These are phyloP conservation scores for Trichoderma polysporum DNA, from an alignment of 2,329 filamentous ascomycete genomes.

Conservation along the genomic window DNA sequence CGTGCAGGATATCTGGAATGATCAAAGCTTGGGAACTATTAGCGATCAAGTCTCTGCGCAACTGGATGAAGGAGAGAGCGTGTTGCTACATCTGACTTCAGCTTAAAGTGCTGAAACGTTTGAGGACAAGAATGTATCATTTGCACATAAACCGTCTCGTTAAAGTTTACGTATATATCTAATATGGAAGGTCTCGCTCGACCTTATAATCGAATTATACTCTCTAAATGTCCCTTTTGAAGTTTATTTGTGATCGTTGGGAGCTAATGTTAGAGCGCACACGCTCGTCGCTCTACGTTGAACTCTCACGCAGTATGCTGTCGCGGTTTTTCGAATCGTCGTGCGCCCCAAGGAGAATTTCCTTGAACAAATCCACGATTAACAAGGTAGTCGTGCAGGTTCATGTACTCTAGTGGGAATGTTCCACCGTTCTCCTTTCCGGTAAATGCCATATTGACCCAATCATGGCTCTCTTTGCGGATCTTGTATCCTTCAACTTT, in stretches of 20 bases:
- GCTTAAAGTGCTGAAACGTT: neutral
- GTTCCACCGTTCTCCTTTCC: too few relatives aligned
- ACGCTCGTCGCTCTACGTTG: neutral
- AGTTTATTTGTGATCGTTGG: neutral
- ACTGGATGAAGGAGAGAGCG: neutral
- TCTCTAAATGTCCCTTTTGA: too few relatives aligned
- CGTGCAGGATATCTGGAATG: constrained; percentile 22
- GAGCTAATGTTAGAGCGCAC: neutral
- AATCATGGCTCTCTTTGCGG: too few relatives aligned
- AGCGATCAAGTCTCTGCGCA: constrained; percentile 5
- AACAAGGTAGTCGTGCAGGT: neutral
- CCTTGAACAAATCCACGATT: neutral
- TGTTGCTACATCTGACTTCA: neutral
- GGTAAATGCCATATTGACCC: too few relatives aligned
- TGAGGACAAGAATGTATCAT: neutral
- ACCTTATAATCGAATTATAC: neutral
- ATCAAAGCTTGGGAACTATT: constrained; percentile 9
- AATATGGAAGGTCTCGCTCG: neutral
- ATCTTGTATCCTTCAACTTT: too few relatives aligned
- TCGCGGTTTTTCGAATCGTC: constrained; percentile 3
- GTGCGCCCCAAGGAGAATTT: neutral
- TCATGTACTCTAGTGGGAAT: neutral
- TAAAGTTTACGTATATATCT: neutral
- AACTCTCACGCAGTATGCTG: neutral
- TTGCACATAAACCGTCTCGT: neutral